phyloP scores from a whole-genome alignment of 2,329 filamentous ascomycete species.

The Neofusicoccum sp. region DNA sequence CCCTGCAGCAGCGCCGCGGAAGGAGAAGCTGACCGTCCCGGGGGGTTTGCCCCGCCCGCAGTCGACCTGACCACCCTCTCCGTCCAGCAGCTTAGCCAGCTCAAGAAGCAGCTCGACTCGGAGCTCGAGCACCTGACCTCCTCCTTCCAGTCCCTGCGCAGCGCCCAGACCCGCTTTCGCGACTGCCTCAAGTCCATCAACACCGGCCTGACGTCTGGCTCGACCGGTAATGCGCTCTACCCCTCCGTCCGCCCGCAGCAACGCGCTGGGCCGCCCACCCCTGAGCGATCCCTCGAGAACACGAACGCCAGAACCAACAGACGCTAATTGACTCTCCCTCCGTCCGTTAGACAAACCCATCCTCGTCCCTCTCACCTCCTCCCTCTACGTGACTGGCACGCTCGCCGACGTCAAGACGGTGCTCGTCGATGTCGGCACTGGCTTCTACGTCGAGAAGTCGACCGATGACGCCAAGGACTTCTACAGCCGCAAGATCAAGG shows the following conservation, averaged over 20 bases:
- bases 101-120: conserved; percentile 95
- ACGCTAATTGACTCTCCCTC: conserved; percentile 1
- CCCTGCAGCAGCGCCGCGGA: too few relatives aligned
- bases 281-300: background rate
- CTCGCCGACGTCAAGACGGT: conserved; percentile 51
- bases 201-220: conserved; percentile 49
- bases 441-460: conserved; percentile 89
- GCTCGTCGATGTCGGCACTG: conserved; percentile 87
- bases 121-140: conserved; percentile 91
- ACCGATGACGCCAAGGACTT: conserved; percentile 63
- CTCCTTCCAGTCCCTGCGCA: conserved; percentile 86
- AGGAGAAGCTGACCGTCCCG: background rate
- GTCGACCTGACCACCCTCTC: conserved; percentile 75
- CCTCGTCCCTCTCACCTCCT: conserved; percentile 91
- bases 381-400: conserved; percentile 85
- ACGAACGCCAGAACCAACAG: conserved; percentile 32
- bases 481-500: conserved; percentile 66
- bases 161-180: conserved; percentile 85
- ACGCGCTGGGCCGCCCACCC: background rate
- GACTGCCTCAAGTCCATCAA: conserved; percentile 82
- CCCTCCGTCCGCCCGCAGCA: background rate
- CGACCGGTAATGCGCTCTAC: conserved; percentile 21
- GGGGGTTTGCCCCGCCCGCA: conserved; percentile 17
- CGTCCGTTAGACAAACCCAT: conserved; percentile 57
- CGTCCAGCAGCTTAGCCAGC: conserved; percentile 78